Conservation (phyloP, 176 grass and related monocot genomes). For the Carex kokanica region DNA sequence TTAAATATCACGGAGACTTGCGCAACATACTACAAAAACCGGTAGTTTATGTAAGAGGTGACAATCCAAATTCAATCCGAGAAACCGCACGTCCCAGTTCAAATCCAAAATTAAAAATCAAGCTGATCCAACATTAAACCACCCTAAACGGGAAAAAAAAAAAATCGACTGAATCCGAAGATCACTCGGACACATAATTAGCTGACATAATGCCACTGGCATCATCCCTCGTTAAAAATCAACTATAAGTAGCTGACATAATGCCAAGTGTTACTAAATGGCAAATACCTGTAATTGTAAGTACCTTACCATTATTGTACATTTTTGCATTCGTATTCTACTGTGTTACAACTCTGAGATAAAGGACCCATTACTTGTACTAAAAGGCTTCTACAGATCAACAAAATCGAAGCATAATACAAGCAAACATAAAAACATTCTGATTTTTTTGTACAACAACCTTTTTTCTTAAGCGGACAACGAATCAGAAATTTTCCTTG, state of each 20-base stretch:
- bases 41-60: too few species aligned
- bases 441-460: not conserved
- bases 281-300: not conserved
- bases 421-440: conserved; percentile 14
- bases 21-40: too few species aligned
- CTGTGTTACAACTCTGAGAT: not conserved
- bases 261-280: not conserved
- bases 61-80: not conserved
- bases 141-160: too few species aligned
- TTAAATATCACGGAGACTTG: too few species aligned
- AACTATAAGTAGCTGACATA: not conserved
- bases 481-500: conserved; percentile 91
- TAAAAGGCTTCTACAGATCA: conserved; percentile 12
- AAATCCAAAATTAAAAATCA: not conserved
- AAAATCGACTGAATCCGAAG: too few species aligned
- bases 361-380: not conserved
- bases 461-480: not conserved
- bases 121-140: too few species aligned
- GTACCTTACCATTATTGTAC: not conserved
- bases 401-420: conserved; percentile 23
- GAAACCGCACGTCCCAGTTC: not conserved
- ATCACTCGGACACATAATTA: not conserved
- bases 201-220: not conserved
- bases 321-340: conserved; percentile 7
- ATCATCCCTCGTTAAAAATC: not conserved